phyloP scores from a whole-genome alignment of 345 rosid genomes.

The Trapa bicornis region DNA sequence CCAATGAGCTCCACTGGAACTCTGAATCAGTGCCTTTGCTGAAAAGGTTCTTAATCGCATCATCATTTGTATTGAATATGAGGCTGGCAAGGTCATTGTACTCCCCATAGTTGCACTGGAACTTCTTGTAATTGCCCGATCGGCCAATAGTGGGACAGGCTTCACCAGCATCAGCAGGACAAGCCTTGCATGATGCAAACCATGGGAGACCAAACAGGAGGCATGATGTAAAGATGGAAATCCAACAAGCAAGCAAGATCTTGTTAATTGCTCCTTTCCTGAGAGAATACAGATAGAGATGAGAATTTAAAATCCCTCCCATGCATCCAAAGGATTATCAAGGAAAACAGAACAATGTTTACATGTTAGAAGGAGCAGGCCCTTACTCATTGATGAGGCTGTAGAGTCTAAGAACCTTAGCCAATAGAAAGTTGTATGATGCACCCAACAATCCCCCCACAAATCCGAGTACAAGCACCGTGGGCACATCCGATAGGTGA shows the following conservation, averaged over 20 bases:
- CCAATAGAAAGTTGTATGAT: slow-evolving; percentile 55
- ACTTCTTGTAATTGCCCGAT: slow-evolving; percentile 87
- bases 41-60: slow-evolving; percentile 83
- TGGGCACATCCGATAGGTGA: slow-evolving; percentile 64
- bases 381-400: slow-evolving; percentile 63
- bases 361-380: neutral
- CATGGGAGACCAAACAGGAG: slow-evolving; percentile 90
- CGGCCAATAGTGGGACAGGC: slow-evolving; percentile 89
- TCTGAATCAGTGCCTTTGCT: slow-evolving; percentile 68
- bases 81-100: slow-evolving; percentile 96
- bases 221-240: slow-evolving; percentile 70
- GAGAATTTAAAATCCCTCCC: neutral
- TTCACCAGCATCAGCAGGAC: slow-evolving; percentile 58
- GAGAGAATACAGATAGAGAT: slow-evolving; percentile 14
- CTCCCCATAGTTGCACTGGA: slow-evolving; percentile 64
- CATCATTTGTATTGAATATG: slow-evolving; percentile 86
- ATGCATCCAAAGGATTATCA: no score
- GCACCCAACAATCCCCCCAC: slow-evolving; percentile 87
- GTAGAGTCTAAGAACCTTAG: slow-evolving; percentile 62
- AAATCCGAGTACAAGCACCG: slow-evolving; percentile 67
- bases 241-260: slow-evolving; percentile 48
- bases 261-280: slow-evolving; percentile 56
- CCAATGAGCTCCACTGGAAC: slow-evolving; percentile 54
- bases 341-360: neutral
- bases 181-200: slow-evolving; percentile 67